A percentile compares a stretch with the other conserved stretches of the same genome.
Evolutionary conservation across 257 asterid genomes (phyloP).

Genomic region (Gentiana dahurica): DNA sequence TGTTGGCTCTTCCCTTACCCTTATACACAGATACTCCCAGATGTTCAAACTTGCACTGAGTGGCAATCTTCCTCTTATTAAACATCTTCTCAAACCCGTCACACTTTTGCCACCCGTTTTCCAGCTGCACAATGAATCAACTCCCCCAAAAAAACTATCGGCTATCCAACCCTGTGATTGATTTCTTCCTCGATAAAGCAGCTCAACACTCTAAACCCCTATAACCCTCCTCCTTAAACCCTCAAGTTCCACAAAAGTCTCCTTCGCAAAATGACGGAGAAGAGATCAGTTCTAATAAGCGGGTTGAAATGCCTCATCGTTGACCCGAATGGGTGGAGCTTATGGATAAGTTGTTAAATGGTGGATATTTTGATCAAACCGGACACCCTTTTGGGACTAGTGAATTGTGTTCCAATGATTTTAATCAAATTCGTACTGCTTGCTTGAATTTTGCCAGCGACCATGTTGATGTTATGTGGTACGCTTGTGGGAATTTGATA

Average conservation of each 20-base stretch:
- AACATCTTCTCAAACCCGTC: slow-evolving; percentile 22
- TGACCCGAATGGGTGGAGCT: slow-evolving; percentile 84
- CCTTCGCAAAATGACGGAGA: slow-evolving; percentile 19
- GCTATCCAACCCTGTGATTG: slow-evolving; percentile 48
- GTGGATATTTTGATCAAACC: slow-evolving; percentile 51
- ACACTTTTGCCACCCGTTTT: slow-evolving; percentile 12
- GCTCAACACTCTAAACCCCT: slow-evolving; percentile 5
- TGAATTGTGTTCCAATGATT: slow-evolving; percentile 38
- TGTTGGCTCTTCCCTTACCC: no score
- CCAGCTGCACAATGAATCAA: slow-evolving; percentile 17
- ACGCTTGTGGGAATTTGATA: slow-evolving; percentile 1
- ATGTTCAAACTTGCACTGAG: slow-evolving; percentile 6
- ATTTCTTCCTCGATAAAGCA: slow-evolving; percentile 52
- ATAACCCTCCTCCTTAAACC: slow-evolving; percentile 5
- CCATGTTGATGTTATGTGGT: slow-evolving; percentile 64
- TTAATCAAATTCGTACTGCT: slow-evolving; percentile 67
- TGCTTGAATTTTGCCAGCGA: slow-evolving; percentile 78
- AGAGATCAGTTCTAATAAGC: slow-evolving; percentile 2
- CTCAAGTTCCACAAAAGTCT: slow-evolving; percentile 15
- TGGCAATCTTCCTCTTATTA: slow-evolving; percentile 18
- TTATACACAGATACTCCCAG: no score
- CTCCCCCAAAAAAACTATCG: slow-evolving; percentile 6
- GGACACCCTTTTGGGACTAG: slow-evolving; percentile 48
- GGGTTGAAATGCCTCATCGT: slow-evolving; percentile 44
- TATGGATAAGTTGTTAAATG: slow-evolving; percentile 41